Evolutionary conservation across 345 rosid genomes (phyloP).

Genomic region (Ricinus communis): DNA sequence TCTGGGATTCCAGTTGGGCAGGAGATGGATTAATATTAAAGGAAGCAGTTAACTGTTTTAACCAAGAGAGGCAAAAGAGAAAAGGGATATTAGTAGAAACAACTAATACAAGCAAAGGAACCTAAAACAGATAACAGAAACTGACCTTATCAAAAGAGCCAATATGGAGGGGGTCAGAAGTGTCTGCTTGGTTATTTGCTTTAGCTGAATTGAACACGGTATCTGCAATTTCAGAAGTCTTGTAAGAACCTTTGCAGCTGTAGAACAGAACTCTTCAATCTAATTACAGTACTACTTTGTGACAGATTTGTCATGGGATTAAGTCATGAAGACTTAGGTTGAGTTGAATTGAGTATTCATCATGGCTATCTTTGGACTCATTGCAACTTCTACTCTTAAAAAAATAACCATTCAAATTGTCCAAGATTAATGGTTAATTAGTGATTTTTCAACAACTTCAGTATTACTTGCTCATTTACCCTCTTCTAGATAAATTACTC

Average conservation of each 20-base stretch:
- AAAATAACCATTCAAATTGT: neutral
- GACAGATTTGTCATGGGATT: neutral
- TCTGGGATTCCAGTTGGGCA: constrained; percentile 27
- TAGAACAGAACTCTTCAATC: too few relatives aligned
- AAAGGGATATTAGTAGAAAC: constrained; percentile 8
- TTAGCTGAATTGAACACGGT: constrained; percentile 27
- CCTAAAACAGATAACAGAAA: neutral
- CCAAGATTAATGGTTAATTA: neutral
- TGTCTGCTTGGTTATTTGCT: constrained; percentile 25
- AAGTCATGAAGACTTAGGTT: too few relatives aligned
- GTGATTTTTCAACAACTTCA: neutral
- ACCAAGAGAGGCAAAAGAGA: neutral
- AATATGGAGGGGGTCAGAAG: constrained; percentile 24
- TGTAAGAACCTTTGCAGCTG: constrained; percentile 10
- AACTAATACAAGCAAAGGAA: neutral
- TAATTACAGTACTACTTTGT: neutral
- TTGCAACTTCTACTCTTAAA: neutral
- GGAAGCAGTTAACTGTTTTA: constrained; percentile 25
- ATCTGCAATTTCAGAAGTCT: constrained; percentile 28
- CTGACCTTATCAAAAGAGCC: constrained; percentile 35
- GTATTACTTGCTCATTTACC: neutral
- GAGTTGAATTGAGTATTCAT: too few relatives aligned
- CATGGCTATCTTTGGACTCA: neutral
- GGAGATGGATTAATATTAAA: constrained; percentile 26
- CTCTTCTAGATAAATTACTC: neutral